phyloP scores from a whole-genome alignment of 2,329 filamentous ascomycete genomes.

The Colletotrichum gigasporum region DNA sequence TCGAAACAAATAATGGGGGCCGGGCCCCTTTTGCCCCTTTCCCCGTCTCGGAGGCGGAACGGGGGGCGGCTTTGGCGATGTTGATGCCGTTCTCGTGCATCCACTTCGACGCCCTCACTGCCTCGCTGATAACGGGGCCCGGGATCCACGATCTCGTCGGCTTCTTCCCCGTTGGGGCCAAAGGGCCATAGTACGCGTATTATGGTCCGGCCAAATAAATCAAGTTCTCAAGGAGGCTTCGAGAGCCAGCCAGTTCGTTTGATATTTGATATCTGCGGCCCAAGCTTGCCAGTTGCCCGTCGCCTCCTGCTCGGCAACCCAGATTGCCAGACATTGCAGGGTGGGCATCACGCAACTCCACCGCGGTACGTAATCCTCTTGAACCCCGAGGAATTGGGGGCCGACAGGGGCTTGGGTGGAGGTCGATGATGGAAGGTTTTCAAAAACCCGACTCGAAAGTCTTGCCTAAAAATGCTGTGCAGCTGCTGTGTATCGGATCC shows the following conservation, averaged over 20 bases:
- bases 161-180: not conserved
- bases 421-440: not conserved
- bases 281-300: not conserved
- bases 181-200: not conserved
- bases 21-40: not conserved
- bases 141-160: conserved; percentile 2
- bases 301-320: too few species aligned
- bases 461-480: conserved; percentile 20
- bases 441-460: not conserved
- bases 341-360: not conserved
- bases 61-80: too few species aligned
- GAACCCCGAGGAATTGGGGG: not conserved
- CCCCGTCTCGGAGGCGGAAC: conserved; percentile 1
- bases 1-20: conserved; percentile 29
- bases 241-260: not conserved
- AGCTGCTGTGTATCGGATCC: conserved; percentile 2
- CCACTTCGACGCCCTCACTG: conserved; percentile 14
- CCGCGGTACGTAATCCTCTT: conserved; percentile 17
- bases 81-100: not conserved
- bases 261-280: not conserved
- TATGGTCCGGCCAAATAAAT: not conserved
- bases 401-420: conserved; percentile 3
- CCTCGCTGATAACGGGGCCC: conserved; percentile 12
- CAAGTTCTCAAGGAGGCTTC: not conserved
- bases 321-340: not conserved